Evolutionary conservation across 257 asterid species (phyloP), one percentile per base, ranked within the genome.

Genomic region (Solanum etuberosum): DNA sequence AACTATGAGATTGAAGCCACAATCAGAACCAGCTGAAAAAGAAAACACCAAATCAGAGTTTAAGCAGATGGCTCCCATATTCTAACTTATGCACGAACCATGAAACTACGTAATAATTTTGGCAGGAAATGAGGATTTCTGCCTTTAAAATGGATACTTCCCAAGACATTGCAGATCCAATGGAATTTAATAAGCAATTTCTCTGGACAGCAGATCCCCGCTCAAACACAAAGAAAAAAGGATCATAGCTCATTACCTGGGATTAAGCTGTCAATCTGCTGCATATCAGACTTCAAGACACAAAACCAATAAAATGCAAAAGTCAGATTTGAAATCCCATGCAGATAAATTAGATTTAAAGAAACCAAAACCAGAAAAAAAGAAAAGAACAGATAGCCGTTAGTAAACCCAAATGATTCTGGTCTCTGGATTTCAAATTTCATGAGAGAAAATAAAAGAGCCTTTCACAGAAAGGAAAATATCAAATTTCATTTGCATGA

Each of bases 1-100:
- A 90, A 95, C 90, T 88, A 97, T 94, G 78, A 95, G 93, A 90
- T 94, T 97, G 92, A 94, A 95, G 87, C 99, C 98, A 42, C 89
- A 9, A 65, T 92, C 95, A 71, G 98, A 88, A 77, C 93, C 92
- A 89, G 93, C 98, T 96, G 98, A 91, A 88, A 34, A 90, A 88
- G 84, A 46, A 46, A 80, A 70, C 86, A 90, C 82, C 29, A 71
- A 37, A 37, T 38, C 74, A 74, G 87, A 77, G 43, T 73, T 87
- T 40, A 51, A 81, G 34, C 61, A 84, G 21, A 54, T 86, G 63
- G 88, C 40, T 27, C 65, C 27, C 2, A 7, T 15, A 27, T 80
- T 46, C 40, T 29, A 27, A 27, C 27, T 27, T 27, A 80, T 16
- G 65, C 84, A 86, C 27, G 43, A 80, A 46, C 48, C 70, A 68